Conservation (phyloP, 495 filamentous ascomycete genomes). For the Daldinia childiae region DNA sequence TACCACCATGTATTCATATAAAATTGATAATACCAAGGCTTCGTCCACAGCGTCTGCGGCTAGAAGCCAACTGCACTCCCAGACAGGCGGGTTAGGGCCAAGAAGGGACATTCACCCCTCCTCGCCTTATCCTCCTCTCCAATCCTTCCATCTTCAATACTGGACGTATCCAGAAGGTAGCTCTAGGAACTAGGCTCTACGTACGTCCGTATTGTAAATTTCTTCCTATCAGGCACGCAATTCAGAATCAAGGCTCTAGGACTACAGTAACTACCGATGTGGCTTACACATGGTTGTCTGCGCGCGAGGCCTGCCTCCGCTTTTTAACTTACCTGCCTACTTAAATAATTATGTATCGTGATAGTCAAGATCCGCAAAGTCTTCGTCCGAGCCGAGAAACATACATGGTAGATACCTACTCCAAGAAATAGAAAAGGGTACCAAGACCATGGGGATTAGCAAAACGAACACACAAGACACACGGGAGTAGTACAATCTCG, state of each 20-base stretch:
- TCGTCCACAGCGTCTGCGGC: slow-evolving; percentile 33
- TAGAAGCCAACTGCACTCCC: slow-evolving; percentile 38
- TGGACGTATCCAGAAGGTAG: slow-evolving; percentile 39
- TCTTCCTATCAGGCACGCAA: slow-evolving; percentile 38
- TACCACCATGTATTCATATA: slow-evolving; percentile 18
- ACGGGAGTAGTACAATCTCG: slow-evolving; percentile 41
- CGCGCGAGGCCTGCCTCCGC: slow-evolving; percentile 21
- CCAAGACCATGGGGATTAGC: slow-evolving; percentile 24
- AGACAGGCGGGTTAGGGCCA: slow-evolving; percentile 43
- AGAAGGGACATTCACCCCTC: slow-evolving; percentile 40
- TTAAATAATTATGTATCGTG: slow-evolving; percentile 23
- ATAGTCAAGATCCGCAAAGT: slow-evolving; percentile 33
- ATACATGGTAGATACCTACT: slow-evolving; percentile 14
- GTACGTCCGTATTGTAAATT: slow-evolving; percentile 35
- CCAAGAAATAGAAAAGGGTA: slow-evolving; percentile 20
- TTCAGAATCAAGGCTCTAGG: slow-evolving; percentile 24
- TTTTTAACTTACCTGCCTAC: background rate
- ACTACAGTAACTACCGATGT: slow-evolving; percentile 42
- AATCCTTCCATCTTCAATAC: slow-evolving; percentile 16
- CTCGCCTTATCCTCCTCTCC: slow-evolving; percentile 15
- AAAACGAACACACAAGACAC: slow-evolving; percentile 22
- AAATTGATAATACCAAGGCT: slow-evolving; percentile 31
- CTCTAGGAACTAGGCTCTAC: slow-evolving; percentile 10
- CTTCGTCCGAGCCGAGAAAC: slow-evolving; percentile 35
- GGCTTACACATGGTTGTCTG: slow-evolving; percentile 33